These are phyloP conservation scores for Fusarium sp. DNA, from an alignment of 2,329 filamentous ascomycete species.

Conservation along the genomic window DNA sequence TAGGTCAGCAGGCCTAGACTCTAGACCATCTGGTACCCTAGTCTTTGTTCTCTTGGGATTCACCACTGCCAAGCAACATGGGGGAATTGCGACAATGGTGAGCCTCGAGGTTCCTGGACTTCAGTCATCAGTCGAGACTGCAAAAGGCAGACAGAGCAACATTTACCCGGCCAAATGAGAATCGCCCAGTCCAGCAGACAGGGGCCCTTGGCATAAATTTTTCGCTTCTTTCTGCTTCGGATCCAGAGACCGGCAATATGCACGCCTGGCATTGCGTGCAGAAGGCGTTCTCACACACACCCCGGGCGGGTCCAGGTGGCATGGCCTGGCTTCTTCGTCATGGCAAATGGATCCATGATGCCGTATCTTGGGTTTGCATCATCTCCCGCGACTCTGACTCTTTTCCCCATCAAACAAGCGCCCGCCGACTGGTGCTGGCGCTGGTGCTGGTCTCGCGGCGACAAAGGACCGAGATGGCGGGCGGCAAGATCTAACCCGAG, in stretches of 20 bases:
- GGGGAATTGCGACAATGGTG: conserved; percentile 8
- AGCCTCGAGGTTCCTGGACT: neutral
- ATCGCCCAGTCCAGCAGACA: neutral
- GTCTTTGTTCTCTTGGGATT: conserved; percentile 12
- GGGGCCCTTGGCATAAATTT: conserved; percentile 14
- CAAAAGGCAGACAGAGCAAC: conserved; percentile 1
- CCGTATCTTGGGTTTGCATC: neutral
- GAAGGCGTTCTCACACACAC: conserved; percentile 1
- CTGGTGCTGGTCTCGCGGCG: conserved; percentile 1
- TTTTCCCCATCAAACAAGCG: conserved; percentile 30
- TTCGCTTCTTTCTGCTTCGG: conserved; percentile 11
- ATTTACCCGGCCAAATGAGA: conserved; percentile 38
- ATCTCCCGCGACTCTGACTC: neutral
- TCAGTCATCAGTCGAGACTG: conserved; percentile 17
- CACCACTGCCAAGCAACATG: conserved; percentile 6
- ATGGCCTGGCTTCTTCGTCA: neutral
- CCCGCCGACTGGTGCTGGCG: conserved; percentile 10
- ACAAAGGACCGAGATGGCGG: conserved; percentile 23
- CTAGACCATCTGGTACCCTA: conserved; percentile 16
- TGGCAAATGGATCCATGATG: neutral
- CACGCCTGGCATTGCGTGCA: conserved; percentile 5
- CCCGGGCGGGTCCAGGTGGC: neutral
- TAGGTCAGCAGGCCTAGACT: conserved; percentile 17
- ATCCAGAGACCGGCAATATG: conserved; percentile 19
- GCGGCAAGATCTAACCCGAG: conserved; percentile 16